phyloP scores from a whole-genome alignment of 192 early-diverging fungal genomes.

The Coemansia sp. region DNA sequence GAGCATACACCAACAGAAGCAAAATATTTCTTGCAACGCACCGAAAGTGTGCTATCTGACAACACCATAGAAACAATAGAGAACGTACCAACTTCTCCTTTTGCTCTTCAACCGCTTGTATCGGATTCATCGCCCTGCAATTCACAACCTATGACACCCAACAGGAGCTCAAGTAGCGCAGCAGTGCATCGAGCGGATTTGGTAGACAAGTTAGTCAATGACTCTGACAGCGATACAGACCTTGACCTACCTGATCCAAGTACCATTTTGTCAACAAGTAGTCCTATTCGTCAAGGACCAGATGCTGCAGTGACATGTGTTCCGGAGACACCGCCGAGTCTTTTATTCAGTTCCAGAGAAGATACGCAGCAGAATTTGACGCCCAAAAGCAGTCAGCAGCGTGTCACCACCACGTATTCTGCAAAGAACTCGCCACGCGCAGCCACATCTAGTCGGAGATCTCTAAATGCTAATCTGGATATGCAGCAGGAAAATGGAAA shows the following conservation, averaged over 20 bases:
- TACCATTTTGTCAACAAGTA: slow-evolving; percentile 18
- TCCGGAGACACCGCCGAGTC: not conserved
- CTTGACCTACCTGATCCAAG: slow-evolving; percentile 42
- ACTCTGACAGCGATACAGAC: slow-evolving; percentile 33
- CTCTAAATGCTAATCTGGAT: not conserved
- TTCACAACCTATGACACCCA: not conserved
- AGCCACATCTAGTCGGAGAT: not conserved
- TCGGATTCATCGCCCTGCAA: slow-evolving; percentile 3
- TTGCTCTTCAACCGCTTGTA: slow-evolving; percentile 2
- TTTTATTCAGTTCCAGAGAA: not conserved
- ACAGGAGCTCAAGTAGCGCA: not conserved
- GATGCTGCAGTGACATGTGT: not conserved
- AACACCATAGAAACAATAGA: slow-evolving; percentile 11
- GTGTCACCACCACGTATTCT: not conserved
- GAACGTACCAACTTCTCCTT: not conserved
- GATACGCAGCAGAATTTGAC: not conserved
- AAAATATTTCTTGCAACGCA: not conserved
- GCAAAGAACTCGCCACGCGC: not conserved
- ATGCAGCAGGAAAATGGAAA: not conserved
- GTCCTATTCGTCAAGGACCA: not conserved
- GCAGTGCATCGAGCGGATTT: not conserved
- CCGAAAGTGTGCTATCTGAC: slow-evolving; percentile 7
- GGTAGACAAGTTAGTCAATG: slow-evolving; percentile 5
- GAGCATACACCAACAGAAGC: not conserved
- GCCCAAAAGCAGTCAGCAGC: not conserved